Conservation (phyloP, 805 yeast genomes). For the Metschnikowia proteae region DNA sequence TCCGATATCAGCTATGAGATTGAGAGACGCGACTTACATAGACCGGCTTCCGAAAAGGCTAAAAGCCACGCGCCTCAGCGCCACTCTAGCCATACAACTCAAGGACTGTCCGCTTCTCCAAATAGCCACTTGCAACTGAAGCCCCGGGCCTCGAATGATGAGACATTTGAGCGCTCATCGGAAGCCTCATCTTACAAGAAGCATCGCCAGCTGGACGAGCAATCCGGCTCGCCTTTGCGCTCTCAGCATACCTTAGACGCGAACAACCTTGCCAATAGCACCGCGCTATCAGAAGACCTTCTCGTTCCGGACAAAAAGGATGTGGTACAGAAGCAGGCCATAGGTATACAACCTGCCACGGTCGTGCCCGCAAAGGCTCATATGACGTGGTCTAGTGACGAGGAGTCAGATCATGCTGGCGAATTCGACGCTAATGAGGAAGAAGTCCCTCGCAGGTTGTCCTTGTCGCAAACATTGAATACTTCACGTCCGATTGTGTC, state of each 20-base stretch:
- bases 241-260: constrained; percentile 1
- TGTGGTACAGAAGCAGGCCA: constrained; percentile 20
- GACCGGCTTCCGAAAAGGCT: constrained; percentile 11
- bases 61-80: background rate
- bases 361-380: constrained; percentile 84
- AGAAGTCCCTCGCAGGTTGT: constrained; percentile 8
- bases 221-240: background rate
- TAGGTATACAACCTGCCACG: constrained; percentile 57
- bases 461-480: constrained; percentile 5
- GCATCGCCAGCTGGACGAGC: background rate
- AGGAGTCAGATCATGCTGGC: constrained; percentile 43
- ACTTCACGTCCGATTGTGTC: background rate
- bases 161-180: background rate
- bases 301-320: constrained; percentile 14
- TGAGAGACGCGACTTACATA: constrained; percentile 64
- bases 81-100: background rate
- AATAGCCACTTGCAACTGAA: background rate
- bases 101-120: background rate
- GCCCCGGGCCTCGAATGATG: background rate
- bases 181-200: background rate
- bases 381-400: constrained; percentile 85
- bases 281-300: constrained; percentile 11
- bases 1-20: constrained; percentile 86
- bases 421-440: background rate
- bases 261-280: constrained; percentile 5